These are phyloP conservation scores for Nidularia pulvinata DNA, from an alignment of 768 basidiomycete genomes.

Conservation along the genomic window DNA sequence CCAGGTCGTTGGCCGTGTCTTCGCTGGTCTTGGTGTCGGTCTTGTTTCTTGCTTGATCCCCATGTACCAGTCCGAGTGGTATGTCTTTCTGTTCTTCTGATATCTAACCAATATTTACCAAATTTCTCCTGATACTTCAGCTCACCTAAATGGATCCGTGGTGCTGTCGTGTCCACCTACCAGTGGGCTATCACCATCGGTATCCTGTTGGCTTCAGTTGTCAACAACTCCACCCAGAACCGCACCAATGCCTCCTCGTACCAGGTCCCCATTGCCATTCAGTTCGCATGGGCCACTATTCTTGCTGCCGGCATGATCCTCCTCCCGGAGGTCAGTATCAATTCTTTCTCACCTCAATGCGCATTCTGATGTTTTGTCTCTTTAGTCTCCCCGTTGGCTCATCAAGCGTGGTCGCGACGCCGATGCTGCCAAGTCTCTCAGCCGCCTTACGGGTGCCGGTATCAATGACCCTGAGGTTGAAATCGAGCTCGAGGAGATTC, in stretches of 20 bases:
- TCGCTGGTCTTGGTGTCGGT: not conserved
- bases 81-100: not conserved
- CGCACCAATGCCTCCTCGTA: constrained; percentile 43
- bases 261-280: constrained; percentile 69
- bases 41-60: constrained; percentile 15
- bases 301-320: constrained; percentile 66
- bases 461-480: constrained; percentile 50
- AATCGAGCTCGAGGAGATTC: constrained; percentile 43
- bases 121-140: constrained; percentile 4
- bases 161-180: constrained; percentile 65
- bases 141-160: constrained; percentile 75
- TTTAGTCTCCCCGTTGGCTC: constrained; percentile 59
- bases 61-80: constrained; percentile 39
- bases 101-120: constrained; percentile 12
- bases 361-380: too few relatives aligned
- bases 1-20: constrained; percentile 42
- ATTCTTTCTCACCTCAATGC: too few relatives aligned
- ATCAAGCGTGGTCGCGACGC: constrained; percentile 63
- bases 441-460: constrained; percentile 58
- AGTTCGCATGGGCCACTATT: constrained; percentile 78
- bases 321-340: constrained; percentile 2
- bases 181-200: constrained; percentile 79
- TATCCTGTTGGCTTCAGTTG: constrained; percentile 64
- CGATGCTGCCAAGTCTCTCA: constrained; percentile 54
- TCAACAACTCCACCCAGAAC: constrained; percentile 64